Evolutionary conservation across 2,329 filamentous ascomycete genomes (phyloP), one percentile per base, ranked within the genome.

Genomic region (Cladosporium halotolerans): DNA sequence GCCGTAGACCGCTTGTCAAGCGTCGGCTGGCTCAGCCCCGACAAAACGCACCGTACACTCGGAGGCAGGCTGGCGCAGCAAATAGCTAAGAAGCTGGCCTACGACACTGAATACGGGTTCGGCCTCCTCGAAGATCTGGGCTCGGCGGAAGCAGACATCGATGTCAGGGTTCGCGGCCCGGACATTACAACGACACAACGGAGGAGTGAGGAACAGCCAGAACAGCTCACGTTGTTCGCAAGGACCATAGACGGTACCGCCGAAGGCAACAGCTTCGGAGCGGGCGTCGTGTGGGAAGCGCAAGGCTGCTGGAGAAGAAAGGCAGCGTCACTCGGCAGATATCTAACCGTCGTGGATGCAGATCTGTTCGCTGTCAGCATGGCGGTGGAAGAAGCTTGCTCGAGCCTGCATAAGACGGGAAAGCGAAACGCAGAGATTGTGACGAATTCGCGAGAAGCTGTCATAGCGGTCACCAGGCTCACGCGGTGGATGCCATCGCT

Each of bases 31-130:
- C 16, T 45, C 2, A 45, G 28, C 10, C 3, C 43, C 3, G 43
- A 45, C 43, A 45, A 28, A 45, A 28, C 43, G 28, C 43, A 45
- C 28, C 43, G 43, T 28, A 45, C 16, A 28, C 28, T 45, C 43
- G 23, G 43, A 19, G 16, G 4, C 2, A 45, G 16, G 28, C 10
- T 45, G 28, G 43, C 43, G 31, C 43, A 45, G 8, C 28, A 45
- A 33, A 8, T 45, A 45, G 43, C 43, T 8, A 33, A 31, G 43
- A 19, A 33, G 18, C 3, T 45, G 18, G 28, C 31, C 6, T 45
- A 45, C 43, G 43, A 45, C 43, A 45, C 43, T 4, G 43, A 45
- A 31, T 9, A 45, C 43, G 43, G 43, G 3, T 45, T 45, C 31
- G 28, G 18, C 31, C 4, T 45, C 4, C 43, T 45, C 18, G 43